Base-by-base conservation (phyloP, 2,329 filamentous ascomycete genomes). In the Nothomitra cinnamomea region DNA sequence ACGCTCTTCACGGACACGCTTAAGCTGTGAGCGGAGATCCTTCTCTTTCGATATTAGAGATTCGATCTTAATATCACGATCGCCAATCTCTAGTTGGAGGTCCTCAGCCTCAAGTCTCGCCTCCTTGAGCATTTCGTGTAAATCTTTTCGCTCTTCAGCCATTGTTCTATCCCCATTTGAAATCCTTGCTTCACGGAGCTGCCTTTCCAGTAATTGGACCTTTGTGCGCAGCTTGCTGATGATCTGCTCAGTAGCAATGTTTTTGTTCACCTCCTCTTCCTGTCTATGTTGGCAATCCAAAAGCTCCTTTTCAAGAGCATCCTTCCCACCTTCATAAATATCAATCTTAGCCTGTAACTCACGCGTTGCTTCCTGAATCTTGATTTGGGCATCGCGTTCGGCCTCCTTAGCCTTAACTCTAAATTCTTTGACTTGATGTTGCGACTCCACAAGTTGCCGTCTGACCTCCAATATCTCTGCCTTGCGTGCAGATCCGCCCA, bases 51-150 rank as follows among this genome's bases (percentile, higher is more conserved):
- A 69, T 35, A 71, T 67, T 25, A 80, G 70, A 32, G 71, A 66
- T 41, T 77, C 76, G 50, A 89, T 77, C 13, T 79, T 75, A 54
- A 78, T 72, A 54, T 87, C 81, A 57, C 84, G 80, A 61, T 85
- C 79, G 4, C 76, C 72, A 25, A 92, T 73, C 61, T 85, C 80
- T 55, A 85, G 74, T 59, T 86, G 81, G n/a, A 92, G 72, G 35
- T 80, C 76, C 64, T 86, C 79, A 42, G 76, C 70, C 61, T 83
- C 77, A 12, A 79, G 70, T 64, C 83, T 80, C 19, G 76, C 76
- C 60, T 78, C 75, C 56, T 78, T 79, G 24, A 82, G 70, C 65
- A 78, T 72, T 52, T 74, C 70, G 57, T 80, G 77, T 19, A 85
- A 67, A 55, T 82, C 77, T 41, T 73, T 71, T 43, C 77, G 74